Base-by-base conservation (phyloP, 2,329 filamentous ascomycete genomes). In the Dendrostoma leiphaemia region DNA sequence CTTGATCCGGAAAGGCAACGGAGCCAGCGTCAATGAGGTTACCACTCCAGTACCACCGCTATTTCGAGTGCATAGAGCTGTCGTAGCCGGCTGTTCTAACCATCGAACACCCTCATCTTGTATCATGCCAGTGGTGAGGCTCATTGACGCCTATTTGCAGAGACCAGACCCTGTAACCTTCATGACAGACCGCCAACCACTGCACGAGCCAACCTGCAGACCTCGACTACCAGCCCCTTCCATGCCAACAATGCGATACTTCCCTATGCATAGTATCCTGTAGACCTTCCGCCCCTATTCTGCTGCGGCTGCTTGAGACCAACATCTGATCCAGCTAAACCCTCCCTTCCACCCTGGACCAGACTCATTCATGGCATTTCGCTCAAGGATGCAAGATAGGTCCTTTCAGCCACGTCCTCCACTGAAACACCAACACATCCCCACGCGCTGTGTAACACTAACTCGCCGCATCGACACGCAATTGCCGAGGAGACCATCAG, bases 191-290 rank as follows among this genome's bases (percentile, higher is more conserved):
- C 19, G 13, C 21, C 40, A 29, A 12, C 24, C 35, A 23, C 49
- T 21, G 17, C 13, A 8, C 26, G 2, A 44, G 26, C 19, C 41
- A 37, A 28, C 49, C 40, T 38, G 29, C 19, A 37, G 41, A 17
- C 23, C 34, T 34, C 15, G 13, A 21, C 41, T 26, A 24, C 24
- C 26, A 23, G 12, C 24, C n/a, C 40, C 24, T 6, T 17, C 15
- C 2, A 19, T 4, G 8, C n/a, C 29, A 52, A 35, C 48, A 52
- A 55, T 31, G 24, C 3, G 24, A 19, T 44, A 49, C 46, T 48
- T 47, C 53, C 35, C 23, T 24, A 41, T 31, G 24, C 38, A 35
- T 21, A 38, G 48, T 55, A 55, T 55, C 53, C 53, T 55, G 35
- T 55, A 40, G 28, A 35, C 21, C 26, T 35, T 41, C 29, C 21